phyloP scores from a whole-genome alignment of 2,329 filamentous ascomycete genomes.

The Arthrinium phaeospermum region DNA sequence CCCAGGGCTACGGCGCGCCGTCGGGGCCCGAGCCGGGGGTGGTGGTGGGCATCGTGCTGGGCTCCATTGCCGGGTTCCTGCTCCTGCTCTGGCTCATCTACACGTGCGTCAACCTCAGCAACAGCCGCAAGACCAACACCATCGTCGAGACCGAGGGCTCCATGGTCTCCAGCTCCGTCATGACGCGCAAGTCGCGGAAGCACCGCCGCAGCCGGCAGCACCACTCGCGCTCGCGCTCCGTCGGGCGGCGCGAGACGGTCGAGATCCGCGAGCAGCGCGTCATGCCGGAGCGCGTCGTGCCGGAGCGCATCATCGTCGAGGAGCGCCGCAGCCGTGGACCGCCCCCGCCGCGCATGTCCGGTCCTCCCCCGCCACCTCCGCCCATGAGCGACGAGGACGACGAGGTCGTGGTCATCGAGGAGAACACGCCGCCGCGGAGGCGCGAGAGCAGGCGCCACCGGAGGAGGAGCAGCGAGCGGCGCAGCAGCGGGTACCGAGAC shows the following conservation, averaged over 20 bases:
- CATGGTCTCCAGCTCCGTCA: constrained; percentile 37
- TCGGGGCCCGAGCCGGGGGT: constrained; percentile 39
- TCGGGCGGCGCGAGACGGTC: constrained; percentile 34
- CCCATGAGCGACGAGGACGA: constrained; percentile 37
- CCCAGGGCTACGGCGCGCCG: constrained; percentile 49
- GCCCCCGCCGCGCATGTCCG: constrained; percentile 20
- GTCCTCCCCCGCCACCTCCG: constrained; percentile 31
- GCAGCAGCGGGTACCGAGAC: constrained; percentile 37
- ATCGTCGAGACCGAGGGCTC: constrained; percentile 37
- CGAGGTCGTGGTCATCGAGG: constrained; percentile 47
- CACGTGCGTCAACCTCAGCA: constrained; percentile 37
- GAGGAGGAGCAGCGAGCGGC: constrained; percentile 32
- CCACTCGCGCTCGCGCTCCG: constrained; percentile 23
- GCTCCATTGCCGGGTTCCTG: constrained; percentile 49
- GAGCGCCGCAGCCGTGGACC: constrained; percentile 27
- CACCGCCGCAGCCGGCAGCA: constrained; percentile 23
- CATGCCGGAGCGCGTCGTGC: background rate
- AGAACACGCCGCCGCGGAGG: constrained; percentile 39
- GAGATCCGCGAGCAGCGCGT: constrained; percentile 34
- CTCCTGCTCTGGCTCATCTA: constrained; percentile 36
- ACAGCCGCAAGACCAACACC: constrained; percentile 21
- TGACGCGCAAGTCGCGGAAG: constrained; percentile 37
- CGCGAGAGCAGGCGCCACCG: constrained; percentile 31
- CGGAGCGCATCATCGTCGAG: constrained; percentile 40
- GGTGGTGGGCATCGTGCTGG: constrained; percentile 43